Percentiles rank a stretch among this genome's conserved stretches.
These are phyloP conservation scores for Phoenix roebelenii DNA, from an alignment of 176 grass and related monocot genomes.

Conservation along the genomic window DNA sequence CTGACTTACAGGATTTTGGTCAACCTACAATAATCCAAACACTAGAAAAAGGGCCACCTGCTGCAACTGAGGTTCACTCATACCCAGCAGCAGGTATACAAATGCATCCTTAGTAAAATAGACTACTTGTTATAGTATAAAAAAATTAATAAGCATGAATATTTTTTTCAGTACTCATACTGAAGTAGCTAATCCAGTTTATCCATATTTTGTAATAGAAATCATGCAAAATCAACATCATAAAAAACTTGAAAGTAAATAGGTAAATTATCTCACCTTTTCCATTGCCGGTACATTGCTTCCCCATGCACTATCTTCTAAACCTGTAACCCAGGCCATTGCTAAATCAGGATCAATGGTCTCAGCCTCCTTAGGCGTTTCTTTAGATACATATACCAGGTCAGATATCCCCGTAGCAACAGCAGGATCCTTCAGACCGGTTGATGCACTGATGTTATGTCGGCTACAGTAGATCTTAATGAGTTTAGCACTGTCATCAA, in stretches of 20 bases:
- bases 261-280: constrained; percentile 44
- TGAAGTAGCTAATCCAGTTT: too few relatives aligned
- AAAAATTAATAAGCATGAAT: too few relatives aligned
- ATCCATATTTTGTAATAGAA: not conserved
- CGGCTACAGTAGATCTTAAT: constrained; percentile 94
- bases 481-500: constrained; percentile 64
- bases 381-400: constrained; percentile 82
- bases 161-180: too few relatives aligned
- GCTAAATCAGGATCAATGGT: constrained; percentile 92
- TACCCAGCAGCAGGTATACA: too few relatives aligned
- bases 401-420: constrained; percentile 98
- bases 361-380: constrained; percentile 48
- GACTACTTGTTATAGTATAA: too few relatives aligned
- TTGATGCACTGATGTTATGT: constrained; percentile 86
- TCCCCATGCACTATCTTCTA: constrained; percentile 83
- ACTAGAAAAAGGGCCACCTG: too few relatives aligned
- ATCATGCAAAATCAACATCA: constrained; percentile 2
- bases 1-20: too few relatives aligned
- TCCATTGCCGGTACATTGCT: constrained; percentile 83
- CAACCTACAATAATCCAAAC: too few relatives aligned
- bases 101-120: too few relatives aligned
- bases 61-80: too few relatives aligned
- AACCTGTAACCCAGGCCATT: constrained; percentile 98
- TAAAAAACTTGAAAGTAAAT: constrained; percentile 6
- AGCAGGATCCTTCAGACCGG: constrained; percentile 82